These are phyloP conservation scores for Cryptococcus sp. DNA, from an alignment of 1,284 basidiomycete species.

Conservation along the genomic window DNA sequence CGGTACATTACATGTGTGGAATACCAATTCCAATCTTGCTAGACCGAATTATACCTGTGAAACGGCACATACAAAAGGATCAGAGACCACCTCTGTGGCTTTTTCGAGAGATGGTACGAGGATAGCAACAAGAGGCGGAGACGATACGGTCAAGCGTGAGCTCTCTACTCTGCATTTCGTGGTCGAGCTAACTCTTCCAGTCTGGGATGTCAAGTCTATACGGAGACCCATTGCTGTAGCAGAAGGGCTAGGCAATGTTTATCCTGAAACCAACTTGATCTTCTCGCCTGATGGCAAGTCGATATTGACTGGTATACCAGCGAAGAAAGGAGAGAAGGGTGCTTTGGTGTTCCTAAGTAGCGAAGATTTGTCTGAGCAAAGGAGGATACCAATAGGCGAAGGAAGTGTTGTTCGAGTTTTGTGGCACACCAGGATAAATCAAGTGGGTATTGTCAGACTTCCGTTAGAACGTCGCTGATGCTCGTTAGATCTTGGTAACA, in stretches of 20 bases:
- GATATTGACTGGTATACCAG: conserved; percentile 68
- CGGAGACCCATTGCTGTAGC: conserved; percentile 71
- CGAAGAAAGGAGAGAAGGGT: conserved; percentile 60
- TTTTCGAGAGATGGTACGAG: conserved; percentile 79
- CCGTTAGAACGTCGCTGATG: conserved; percentile 2
- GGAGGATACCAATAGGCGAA: conserved; percentile 60
- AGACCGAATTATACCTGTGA: conserved; percentile 81
- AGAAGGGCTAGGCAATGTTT: conserved; percentile 66
- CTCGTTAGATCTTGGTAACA: conserved; percentile 68
- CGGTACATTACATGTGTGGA: conserved; percentile 90
- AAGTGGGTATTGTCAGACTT: conserved; percentile 55
- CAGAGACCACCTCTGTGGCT: conserved; percentile 74
- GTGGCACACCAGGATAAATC: conserved; percentile 98
- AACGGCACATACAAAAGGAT: conserved; percentile 74
- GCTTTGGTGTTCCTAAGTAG: conserved; percentile 68
- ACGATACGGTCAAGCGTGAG: conserved; percentile 90
- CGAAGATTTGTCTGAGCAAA: conserved; percentile 59
- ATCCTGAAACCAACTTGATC: conserved; percentile 83
- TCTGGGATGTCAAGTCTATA: conserved; percentile 89
- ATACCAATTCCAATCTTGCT: conserved; percentile 83
- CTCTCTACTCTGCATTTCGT: conserved; percentile 18
- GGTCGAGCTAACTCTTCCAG: conserved; percentile 50
- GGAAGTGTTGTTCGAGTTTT: conserved; percentile 79
- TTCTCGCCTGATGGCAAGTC: conserved; percentile 88
- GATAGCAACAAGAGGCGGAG: conserved; percentile 79